Conservation (phyloP, 495 filamentous ascomycete genomes). For the Penicillium parvum region DNA sequence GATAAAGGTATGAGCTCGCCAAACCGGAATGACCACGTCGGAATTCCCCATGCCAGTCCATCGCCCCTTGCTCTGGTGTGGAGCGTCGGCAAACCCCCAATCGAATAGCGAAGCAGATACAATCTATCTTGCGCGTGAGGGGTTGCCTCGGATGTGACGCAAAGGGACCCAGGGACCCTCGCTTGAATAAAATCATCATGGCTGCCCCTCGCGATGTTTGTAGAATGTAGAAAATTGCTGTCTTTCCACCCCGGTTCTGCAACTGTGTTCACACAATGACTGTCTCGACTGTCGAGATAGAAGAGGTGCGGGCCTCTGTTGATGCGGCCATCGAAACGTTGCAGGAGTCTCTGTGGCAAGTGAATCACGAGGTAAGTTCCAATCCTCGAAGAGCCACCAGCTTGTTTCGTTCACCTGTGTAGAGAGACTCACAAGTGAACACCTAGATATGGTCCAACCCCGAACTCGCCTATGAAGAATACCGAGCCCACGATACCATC, state of each 20-base stretch:
- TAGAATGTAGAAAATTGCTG: not conserved
- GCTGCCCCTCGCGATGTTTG: not conserved
- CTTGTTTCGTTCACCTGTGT: too few species aligned
- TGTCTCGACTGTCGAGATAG: constrained; percentile 12
- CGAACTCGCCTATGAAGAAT: constrained; percentile 54
- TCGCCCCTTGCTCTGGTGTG: not conserved
- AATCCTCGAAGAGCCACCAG: too few species aligned
- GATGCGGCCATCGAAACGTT: constrained; percentile 23
- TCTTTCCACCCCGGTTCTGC: not conserved
- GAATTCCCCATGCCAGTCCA: constrained; percentile 1
- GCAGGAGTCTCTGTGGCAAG: constrained; percentile 24
- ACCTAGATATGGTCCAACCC: constrained; percentile 56
- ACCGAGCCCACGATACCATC: constrained; percentile 53
- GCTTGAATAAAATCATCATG: too few species aligned
- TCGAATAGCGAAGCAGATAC: not conserved
- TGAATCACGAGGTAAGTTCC: constrained; percentile 22
- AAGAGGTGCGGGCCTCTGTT: constrained; percentile 26
- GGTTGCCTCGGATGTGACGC: constrained; percentile 11
- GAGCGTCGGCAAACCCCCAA: constrained; percentile 6
- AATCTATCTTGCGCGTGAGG: not conserved
- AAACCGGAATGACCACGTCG: not conserved
- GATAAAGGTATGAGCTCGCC: not conserved
- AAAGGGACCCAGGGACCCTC: not conserved
- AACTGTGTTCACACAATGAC: constrained; percentile 23
- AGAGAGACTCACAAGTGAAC: constrained; percentile 25